Evolutionary conservation across 257 asterid species (phyloP).

Genomic region (Osmanthus fragrans): DNA sequence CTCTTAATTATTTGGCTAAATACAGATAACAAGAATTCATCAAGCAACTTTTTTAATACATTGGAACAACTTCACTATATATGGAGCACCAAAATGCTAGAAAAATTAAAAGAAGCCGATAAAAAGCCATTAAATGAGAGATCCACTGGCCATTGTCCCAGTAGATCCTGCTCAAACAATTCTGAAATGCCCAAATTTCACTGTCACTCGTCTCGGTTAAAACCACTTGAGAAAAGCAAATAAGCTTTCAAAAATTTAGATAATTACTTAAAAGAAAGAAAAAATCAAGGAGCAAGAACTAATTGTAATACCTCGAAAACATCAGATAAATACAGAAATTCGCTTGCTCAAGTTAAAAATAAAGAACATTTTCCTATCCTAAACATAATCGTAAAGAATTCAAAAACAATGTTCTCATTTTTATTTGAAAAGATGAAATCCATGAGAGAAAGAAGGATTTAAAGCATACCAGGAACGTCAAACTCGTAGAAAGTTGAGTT

Average conservation of each 20-base stretch:
- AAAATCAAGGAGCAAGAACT: background rate
- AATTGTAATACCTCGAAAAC: background rate
- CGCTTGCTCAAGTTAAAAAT: no score
- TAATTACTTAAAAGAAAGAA: background rate
- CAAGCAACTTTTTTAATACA: background rate
- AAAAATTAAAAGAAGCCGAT: background rate
- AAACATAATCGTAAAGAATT: background rate
- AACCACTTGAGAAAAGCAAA: background rate
- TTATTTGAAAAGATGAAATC: background rate
- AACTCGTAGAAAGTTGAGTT: conserved; percentile 8
- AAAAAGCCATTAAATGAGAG: background rate
- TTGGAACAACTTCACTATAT: background rate
- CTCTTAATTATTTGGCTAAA: conserved; percentile 2
- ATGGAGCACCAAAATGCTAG: background rate
- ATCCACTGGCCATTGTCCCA: no score
- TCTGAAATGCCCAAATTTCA: conserved; percentile 5
- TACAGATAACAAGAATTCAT: background rate
- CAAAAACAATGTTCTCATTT: background rate
- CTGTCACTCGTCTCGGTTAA: background rate
- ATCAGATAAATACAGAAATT: background rate
- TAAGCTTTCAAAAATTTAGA: background rate
- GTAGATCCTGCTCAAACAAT: conserved; percentile 10
- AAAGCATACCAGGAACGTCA: conserved; percentile 28
- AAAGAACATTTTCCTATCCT: background rate
- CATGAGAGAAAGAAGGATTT: background rate